Evolutionary conservation across 1,284 basidiomycete genomes (phyloP).

Genomic region (Ganoderma multipileum): DNA sequence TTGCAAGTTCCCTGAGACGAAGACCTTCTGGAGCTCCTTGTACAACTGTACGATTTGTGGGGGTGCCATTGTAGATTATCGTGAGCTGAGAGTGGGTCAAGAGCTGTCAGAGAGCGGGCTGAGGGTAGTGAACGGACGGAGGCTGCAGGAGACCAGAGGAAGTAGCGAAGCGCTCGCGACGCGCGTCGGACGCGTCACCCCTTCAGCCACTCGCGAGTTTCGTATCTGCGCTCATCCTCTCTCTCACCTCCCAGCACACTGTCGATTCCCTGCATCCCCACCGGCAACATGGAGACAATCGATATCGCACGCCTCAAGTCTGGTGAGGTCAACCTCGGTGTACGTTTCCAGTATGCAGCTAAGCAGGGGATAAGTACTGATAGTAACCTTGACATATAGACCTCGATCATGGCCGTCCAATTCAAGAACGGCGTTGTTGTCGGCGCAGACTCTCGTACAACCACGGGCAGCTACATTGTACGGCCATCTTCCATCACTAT

Average conservation of each 20-base stretch:
- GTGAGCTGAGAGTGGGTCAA: constrained; percentile 14
- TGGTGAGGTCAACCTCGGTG: constrained; percentile 95
- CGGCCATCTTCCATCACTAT: constrained; percentile 34
- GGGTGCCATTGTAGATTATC: constrained; percentile 50
- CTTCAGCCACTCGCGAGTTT: constrained; percentile 34
- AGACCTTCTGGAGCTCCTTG: constrained; percentile 66
- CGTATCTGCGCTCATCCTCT: constrained; percentile 32
- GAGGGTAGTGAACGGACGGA: constrained; percentile 33
- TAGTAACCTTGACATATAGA: constrained; percentile 54
- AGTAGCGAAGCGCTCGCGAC: constrained; percentile 41
- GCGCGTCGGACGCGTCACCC: constrained; percentile 64
- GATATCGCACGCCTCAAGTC: constrained; percentile 84
- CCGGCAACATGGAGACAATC: constrained; percentile 67
- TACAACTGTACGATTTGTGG: constrained; percentile 66
- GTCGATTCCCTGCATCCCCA: constrained; percentile 25
- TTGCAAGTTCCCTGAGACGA: constrained; percentile 68
- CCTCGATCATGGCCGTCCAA: constrained; percentile 99
- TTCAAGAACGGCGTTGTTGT: constrained; percentile 96
- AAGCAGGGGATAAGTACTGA: not conserved
- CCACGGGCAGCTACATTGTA: constrained; percentile 96
- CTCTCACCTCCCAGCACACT: constrained; percentile 35
- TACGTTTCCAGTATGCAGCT: constrained; percentile 51
- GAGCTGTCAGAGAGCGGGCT: constrained; percentile 17
- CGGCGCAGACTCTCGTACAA: constrained; percentile 97
- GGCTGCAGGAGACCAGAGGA: constrained; percentile 35